Evolutionary conservation across 2,329 filamentous ascomycete genomes (phyloP), one percentile per base, ranked within the genome.

Genomic region (Dendryphion nanum): DNA sequence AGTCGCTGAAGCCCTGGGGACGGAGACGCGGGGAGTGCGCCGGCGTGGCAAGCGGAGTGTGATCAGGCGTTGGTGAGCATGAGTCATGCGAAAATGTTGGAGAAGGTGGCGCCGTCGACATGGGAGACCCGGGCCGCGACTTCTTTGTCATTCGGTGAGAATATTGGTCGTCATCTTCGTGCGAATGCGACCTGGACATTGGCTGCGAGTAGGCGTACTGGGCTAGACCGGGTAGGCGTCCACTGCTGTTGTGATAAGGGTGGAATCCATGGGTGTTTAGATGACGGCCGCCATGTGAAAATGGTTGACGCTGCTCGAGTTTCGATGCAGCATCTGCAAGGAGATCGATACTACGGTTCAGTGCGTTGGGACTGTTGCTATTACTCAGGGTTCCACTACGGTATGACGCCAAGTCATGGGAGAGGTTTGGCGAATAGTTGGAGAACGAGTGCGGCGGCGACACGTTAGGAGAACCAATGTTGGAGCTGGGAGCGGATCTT

Each of bases 31-130:
- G 93, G 14, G 90, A 96, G 68, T 97, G 93, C 30, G 90, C 91
- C 4, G 91, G 91, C 4, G 91, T 98, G 18, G 90, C 91, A 39
- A 97, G 82, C n/a, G 91, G 91, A n/a, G 93, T 97, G 73, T 96
- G 90, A 60, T 97, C 91, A 8, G 91, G 93, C 2, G 91, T 98
- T 4, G 91, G 93, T 7, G 91, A 97, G 32, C 91, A 78, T 8
- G 91, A 96, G 67, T 95, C 89, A 69, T 96, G 89, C 2, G 91
- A 96, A 66, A 96, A 95, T 3, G 90, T 96, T 18, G 91, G 91
- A 20, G 91, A 97, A 18, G 91, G 95, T 15, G 93, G 93, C 33
- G 91, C 91, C 2, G 91, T 97, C 6, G 90, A 96, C 69, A 94
- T 89, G 37, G 91, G 93, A 23, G 91, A 96, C 65, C 90, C 93